These are phyloP conservation scores for Russula sp. DNA, from an alignment of 768 basidiomycete genomes.

Conservation along the genomic window DNA sequence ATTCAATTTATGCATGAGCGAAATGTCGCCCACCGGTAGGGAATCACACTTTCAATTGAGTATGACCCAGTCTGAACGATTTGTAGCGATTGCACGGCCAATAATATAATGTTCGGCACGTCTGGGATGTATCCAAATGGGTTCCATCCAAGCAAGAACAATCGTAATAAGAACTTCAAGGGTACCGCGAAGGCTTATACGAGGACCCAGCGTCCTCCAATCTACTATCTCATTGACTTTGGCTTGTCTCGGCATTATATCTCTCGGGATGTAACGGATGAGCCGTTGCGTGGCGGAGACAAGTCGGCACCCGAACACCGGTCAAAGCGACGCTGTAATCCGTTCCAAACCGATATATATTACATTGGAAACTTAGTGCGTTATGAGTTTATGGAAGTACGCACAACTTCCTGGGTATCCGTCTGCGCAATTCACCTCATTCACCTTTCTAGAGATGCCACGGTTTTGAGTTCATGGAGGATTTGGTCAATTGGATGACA, in stretches of 20 bases:
- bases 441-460: conserved; percentile 27
- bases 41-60: conserved; percentile 16
- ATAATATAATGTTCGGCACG: conserved; percentile 36
- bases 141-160: conserved; percentile 34
- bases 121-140: conserved; percentile 32
- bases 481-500: conserved; percentile 35
- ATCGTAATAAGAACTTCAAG: conserved; percentile 31
- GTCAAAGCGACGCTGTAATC: conserved; percentile 30
- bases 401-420: neutral
- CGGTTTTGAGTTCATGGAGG: conserved; percentile 33
- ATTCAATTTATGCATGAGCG: conserved; percentile 33
- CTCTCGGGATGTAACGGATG: conserved; percentile 34
- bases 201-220: conserved; percentile 33
- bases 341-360: conserved; percentile 40
- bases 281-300: conserved; percentile 43
- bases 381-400: conserved; percentile 34
- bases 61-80: neutral
- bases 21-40: conserved; percentile 36
- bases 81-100: conserved; percentile 24
- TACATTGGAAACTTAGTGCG: conserved; percentile 39
- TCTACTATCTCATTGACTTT: conserved; percentile 36
- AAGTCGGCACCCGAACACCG: conserved; percentile 40
- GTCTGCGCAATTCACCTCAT: neutral
- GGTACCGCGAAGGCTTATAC: conserved; percentile 29
- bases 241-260: conserved; percentile 34